Evolutionary conservation across 192 early-diverging fungal genomes (phyloP).

Genomic region (Paraglomus brasilianum): DNA sequence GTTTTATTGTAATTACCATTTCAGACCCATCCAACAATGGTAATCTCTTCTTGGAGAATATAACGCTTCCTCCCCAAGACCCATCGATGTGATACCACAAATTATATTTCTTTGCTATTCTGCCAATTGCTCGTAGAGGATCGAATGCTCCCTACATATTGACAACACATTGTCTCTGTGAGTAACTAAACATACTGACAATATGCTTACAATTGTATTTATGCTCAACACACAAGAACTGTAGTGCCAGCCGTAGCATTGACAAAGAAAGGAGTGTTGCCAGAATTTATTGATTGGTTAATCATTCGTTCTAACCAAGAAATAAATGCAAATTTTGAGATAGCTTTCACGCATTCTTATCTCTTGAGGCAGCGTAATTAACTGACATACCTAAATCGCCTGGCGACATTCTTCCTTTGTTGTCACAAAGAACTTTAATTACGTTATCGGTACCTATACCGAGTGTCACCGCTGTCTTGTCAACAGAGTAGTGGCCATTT

Average conservation of each 20-base stretch:
- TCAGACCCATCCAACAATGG: constrained; percentile 52
- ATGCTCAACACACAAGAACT: constrained; percentile 51
- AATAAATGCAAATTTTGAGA: background rate
- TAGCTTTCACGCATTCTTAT: too few species aligned
- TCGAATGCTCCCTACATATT: constrained; percentile 67
- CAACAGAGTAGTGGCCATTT: constrained; percentile 74
- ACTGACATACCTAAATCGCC: constrained; percentile 47
- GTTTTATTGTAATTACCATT: constrained; percentile 33
- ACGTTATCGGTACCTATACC: constrained; percentile 70
- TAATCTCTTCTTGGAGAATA: constrained; percentile 56
- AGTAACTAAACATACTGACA: background rate
- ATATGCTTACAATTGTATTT: background rate
- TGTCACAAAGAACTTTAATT: constrained; percentile 62
- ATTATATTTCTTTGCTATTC: constrained; percentile 56
- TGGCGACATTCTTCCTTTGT: constrained; percentile 59
- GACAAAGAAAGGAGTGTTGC: constrained; percentile 73
- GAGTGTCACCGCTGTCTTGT: constrained; percentile 69
- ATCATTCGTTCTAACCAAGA: constrained; percentile 45
- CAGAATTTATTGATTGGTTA: constrained; percentile 37
- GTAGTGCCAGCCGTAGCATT: constrained; percentile 84
- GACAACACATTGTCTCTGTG: background rate
- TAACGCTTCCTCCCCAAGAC: constrained; percentile 73
- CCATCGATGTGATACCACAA: constrained; percentile 81
- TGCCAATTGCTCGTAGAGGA: constrained; percentile 58
- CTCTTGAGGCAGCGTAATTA: background rate